Evolutionary conservation across 192 early-diverging fungal genomes (phyloP).

Genomic region (Neocallimastix lanati): DNA sequence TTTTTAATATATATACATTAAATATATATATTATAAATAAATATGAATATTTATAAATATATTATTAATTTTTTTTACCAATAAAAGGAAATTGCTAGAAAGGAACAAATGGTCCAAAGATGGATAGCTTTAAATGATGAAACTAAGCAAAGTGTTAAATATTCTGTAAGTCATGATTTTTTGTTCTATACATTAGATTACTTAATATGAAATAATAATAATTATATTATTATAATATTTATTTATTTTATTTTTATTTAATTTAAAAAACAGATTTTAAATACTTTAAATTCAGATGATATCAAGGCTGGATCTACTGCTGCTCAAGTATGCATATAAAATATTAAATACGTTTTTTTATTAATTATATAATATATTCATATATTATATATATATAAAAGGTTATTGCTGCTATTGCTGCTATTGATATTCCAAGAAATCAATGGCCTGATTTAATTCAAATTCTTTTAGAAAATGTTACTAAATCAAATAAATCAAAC

Average conservation of each 20-base stretch:
- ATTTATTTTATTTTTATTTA: too few species aligned
- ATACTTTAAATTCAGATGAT: slow-evolving; percentile 28
- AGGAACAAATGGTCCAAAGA: slow-evolving; percentile 3
- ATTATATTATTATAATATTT: too few species aligned
- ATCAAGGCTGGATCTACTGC: slow-evolving; percentile 40
- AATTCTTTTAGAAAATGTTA: slow-evolving; percentile 57
- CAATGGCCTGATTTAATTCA: slow-evolving; percentile 79
- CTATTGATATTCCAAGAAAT: slow-evolving; percentile 72
- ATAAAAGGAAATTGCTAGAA: slow-evolving; percentile 1
- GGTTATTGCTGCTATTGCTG: slow-evolving; percentile 78
- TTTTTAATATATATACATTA: too few species aligned
- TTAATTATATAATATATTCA: too few species aligned
- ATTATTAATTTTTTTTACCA: slow-evolving; percentile 4
- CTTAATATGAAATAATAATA: too few species aligned
- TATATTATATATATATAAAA: too few species aligned
- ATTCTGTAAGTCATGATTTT: too few species aligned
- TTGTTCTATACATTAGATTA: too few species aligned
- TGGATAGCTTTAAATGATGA: slow-evolving; percentile 2
- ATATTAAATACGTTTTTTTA: too few species aligned
- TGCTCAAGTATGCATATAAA: slow-evolving; percentile 54
- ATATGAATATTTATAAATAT: too few species aligned
- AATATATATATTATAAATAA: too few species aligned
- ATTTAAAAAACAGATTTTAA: background rate
- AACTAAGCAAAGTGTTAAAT: background rate
- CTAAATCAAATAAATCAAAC: slow-evolving; percentile 38